A percentile compares a stretch with the other conserved stretches of the same genome.
Evolutionary conservation across 352 stramenopile genomes (phyloP).

Genomic region (Globisporangium spinosum): DNA sequence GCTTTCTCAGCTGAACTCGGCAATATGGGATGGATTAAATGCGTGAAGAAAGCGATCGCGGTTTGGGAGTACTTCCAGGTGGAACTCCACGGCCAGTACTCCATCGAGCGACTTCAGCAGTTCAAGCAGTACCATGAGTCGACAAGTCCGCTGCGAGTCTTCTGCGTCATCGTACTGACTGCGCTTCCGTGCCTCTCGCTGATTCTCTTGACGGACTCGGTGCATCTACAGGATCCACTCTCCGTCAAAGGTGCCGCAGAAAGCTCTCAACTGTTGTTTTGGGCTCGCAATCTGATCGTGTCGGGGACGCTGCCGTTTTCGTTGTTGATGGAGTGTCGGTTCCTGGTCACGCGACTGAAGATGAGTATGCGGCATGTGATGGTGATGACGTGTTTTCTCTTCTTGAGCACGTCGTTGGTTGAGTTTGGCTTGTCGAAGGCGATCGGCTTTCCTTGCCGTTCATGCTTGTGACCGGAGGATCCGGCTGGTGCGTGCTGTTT

Average conservation of each 20-base stretch:
- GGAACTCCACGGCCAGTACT: conserved; percentile 4
- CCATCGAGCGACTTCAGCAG: background rate
- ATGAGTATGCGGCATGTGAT: background rate
- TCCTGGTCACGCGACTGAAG: background rate
- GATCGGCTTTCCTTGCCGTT: conserved; percentile 6
- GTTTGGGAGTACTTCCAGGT: background rate
- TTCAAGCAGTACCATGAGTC: background rate
- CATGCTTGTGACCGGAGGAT: background rate
- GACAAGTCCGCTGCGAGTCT: background rate
- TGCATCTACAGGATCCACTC: background rate
- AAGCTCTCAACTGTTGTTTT: background rate
- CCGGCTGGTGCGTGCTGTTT: background rate
- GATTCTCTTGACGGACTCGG: background rate
- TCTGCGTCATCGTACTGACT: background rate
- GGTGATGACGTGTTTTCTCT: background rate
- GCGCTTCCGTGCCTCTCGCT: background rate
- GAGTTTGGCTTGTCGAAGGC: background rate
- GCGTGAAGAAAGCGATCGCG: background rate
- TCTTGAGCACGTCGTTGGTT: background rate
- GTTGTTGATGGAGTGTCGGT: background rate
- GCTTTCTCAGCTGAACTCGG: background rate
- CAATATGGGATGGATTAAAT: background rate
- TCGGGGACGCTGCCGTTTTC: background rate
- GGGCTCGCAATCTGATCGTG: background rate
- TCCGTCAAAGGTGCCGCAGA: no score